Evolutionary conservation across 2,329 filamentous ascomycete species (phyloP).

Genomic region (Tolypocladium album): DNA sequence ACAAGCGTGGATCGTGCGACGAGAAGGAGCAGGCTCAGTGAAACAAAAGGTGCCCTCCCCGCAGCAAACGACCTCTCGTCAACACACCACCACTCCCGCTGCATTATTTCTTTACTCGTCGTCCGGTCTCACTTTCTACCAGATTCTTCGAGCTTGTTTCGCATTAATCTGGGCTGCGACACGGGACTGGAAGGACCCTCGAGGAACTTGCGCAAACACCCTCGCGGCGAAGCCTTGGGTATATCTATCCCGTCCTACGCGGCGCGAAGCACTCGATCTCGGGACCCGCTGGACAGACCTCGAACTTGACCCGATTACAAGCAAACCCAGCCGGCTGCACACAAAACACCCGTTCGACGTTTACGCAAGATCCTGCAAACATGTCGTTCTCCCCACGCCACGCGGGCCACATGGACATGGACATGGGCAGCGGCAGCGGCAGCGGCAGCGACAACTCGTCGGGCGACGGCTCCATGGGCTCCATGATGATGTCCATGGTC

Average conservation of each 20-base stretch:
- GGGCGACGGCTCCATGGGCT: constrained; percentile 5
- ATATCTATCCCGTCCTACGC: neutral
- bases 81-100: neutral
- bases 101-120: neutral
- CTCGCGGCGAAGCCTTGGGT: neutral
- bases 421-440: constrained; percentile 5
- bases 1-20: neutral
- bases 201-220: neutral
- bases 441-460: constrained; percentile 2
- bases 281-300: neutral
- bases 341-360: neutral
- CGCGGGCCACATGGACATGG: constrained; percentile 5
- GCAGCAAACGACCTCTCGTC: neutral
- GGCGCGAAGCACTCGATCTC: neutral
- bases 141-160: neutral
- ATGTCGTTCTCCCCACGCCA: neutral
- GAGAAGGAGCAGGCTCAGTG: neutral
- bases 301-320: neutral
- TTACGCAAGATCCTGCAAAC: neutral
- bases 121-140: neutral
- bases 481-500: constrained; percentile 32
- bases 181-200: neutral
- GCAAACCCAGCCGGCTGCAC: neutral
- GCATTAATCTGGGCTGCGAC: neutral
- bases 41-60: neutral